Evolutionary conservation across 495 filamentous ascomycete species (phyloP).

Genomic region (Penicillium antarcticum): DNA sequence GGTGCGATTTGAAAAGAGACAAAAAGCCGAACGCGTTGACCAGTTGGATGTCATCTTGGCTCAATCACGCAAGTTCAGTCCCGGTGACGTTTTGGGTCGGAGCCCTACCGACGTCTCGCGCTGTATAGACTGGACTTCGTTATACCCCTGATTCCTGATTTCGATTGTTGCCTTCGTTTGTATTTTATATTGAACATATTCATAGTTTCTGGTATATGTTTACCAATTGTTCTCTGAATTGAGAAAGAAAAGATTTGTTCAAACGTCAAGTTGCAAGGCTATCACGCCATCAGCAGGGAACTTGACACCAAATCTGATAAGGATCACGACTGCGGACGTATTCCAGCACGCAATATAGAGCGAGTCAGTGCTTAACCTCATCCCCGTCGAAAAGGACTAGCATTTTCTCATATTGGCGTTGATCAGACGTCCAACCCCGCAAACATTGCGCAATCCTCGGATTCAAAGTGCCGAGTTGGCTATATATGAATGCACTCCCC

Average conservation of each 20-base stretch:
- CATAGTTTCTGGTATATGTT: no score
- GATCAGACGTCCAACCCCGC: slow-evolving; percentile 5
- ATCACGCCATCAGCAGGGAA: slow-evolving; percentile 17
- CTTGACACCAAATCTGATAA: not conserved
- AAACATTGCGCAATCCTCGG: slow-evolving; percentile 16
- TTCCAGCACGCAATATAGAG: slow-evolving; percentile 6
- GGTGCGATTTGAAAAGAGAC: not conserved
- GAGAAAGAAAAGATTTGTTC: not conserved
- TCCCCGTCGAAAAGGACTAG: not conserved
- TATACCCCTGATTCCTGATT: no score
- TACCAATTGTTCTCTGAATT: not conserved
- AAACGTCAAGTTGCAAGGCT: not conserved
- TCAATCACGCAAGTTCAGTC: slow-evolving; percentile 21
- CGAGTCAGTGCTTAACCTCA: not conserved
- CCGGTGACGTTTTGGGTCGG: slow-evolving; percentile 22
- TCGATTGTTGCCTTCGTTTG: no score
- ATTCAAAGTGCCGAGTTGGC: not conserved
- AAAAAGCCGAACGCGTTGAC: not conserved
- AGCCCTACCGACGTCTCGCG: not conserved
- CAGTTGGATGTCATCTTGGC: slow-evolving; percentile 5
- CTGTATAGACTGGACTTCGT: no score
- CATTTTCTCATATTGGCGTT: not conserved
- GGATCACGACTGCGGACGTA: slow-evolving; percentile 1
- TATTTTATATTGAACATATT: no score
- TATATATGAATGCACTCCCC: slow-evolving; percentile 5